Conservation (phyloP, 306 rosid genomes). For the Medicago lupulina region DNA sequence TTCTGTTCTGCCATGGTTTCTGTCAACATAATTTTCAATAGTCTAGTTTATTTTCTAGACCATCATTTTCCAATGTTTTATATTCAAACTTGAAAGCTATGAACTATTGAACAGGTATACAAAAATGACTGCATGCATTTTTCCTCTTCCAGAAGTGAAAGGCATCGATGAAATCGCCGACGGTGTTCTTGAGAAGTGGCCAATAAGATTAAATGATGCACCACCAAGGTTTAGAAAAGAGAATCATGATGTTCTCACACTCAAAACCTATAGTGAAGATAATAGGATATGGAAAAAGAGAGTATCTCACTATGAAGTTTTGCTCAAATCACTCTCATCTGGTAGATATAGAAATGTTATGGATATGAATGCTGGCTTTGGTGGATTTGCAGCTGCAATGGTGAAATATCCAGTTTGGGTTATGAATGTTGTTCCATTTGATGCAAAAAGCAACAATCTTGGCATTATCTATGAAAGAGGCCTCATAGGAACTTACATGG, state of each 20-base stretch:
- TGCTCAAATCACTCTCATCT: slow-evolving; percentile 50
- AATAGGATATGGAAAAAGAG: slow-evolving; percentile 50
- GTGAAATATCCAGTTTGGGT: slow-evolving; percentile 58
- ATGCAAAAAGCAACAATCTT: slow-evolving; percentile 48
- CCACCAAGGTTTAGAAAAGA: slow-evolving; percentile 55
- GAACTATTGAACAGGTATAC: slow-evolving; percentile 58
- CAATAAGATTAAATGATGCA: slow-evolving; percentile 44
- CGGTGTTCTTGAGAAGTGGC: slow-evolving; percentile 60
- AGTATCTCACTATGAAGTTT: slow-evolving; percentile 44
- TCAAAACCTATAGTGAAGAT: slow-evolving; percentile 43
- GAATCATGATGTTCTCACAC: slow-evolving; percentile 31
- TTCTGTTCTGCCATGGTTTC: not conserved
- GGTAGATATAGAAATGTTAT: slow-evolving; percentile 60
- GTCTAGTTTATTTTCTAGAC: slow-evolving; percentile 1
- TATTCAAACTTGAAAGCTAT: slow-evolving; percentile 16
- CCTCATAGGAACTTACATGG: slow-evolving; percentile 65
- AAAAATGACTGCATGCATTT: slow-evolving; percentile 62
- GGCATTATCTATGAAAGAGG: slow-evolving; percentile 59
- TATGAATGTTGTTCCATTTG: slow-evolving; percentile 62
- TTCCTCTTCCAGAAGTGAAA: slow-evolving; percentile 57
- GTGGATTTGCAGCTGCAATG: slow-evolving; percentile 68
- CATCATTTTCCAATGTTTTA: slow-evolving; percentile 7
- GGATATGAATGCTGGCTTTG: slow-evolving; percentile 68
- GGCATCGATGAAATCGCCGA: slow-evolving; percentile 44
- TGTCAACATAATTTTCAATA: not conserved